These are phyloP conservation scores for Colletotrichum sp. DNA, from an alignment of 2,329 filamentous ascomycete species.

Conservation along the genomic window DNA sequence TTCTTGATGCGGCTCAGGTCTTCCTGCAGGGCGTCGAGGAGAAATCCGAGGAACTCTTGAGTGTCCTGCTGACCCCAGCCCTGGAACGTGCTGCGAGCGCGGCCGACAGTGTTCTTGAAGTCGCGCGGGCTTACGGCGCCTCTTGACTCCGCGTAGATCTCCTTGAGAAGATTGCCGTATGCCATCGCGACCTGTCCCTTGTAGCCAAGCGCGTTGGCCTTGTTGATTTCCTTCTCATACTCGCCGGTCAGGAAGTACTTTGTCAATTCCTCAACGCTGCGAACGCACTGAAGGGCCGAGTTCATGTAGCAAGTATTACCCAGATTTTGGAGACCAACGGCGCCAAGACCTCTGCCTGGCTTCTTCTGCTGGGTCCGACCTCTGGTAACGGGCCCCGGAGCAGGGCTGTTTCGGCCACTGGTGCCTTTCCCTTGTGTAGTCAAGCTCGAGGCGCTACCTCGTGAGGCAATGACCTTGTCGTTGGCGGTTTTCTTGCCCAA, in stretches of 20 bases:
- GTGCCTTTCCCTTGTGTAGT: constrained; percentile 44
- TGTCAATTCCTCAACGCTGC: constrained; percentile 90
- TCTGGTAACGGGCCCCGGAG: constrained; percentile 68
- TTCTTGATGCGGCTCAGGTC: constrained; percentile 92
- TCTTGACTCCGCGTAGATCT: constrained; percentile 76
- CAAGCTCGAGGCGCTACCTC: constrained; percentile 35
- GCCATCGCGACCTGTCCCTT: constrained; percentile 85
- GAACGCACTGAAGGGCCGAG: constrained; percentile 91
- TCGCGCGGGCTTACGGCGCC: constrained; percentile 77
- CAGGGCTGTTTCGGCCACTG: constrained; percentile 74
- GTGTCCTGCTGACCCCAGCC: constrained; percentile 97
- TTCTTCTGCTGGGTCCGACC: constrained; percentile 73
- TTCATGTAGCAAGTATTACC: constrained; percentile 99
- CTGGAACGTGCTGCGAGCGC: constrained; percentile 83
- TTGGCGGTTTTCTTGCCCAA: constrained; percentile 34
- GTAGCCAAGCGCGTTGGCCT: constrained; percentile 83
- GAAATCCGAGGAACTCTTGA: constrained; percentile 93
- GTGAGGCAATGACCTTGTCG: constrained; percentile 40
- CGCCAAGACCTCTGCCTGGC: constrained; percentile 73
- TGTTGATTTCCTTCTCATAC: constrained; percentile 83
- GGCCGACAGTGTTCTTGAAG: constrained; percentile 84
- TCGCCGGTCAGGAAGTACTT: constrained; percentile 84
- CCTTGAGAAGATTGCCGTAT: constrained; percentile 77
- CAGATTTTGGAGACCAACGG: constrained; percentile 84
- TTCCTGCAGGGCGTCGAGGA: constrained; percentile 93